These are phyloP conservation scores for Sclerotinia borealis DNA, from an alignment of 2,329 filamentous ascomycete genomes.

Conservation along the genomic window DNA sequence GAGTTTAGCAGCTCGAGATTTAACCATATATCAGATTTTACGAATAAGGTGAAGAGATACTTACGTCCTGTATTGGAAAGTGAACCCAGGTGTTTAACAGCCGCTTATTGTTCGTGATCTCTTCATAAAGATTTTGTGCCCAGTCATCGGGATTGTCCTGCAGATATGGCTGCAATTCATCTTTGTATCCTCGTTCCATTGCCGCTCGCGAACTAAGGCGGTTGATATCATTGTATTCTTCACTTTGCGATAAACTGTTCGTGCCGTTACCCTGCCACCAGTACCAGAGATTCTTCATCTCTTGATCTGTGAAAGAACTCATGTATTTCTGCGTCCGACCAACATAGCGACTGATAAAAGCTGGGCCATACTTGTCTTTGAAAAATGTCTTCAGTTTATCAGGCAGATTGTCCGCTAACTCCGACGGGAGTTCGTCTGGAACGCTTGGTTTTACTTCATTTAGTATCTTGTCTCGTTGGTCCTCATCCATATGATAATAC, in stretches of 20 bases:
- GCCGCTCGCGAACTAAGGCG: neutral
- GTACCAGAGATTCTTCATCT: neutral
- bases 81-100: neutral
- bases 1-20: neutral
- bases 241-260: neutral
- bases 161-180: neutral
- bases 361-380: neutral
- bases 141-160: neutral
- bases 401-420: neutral
- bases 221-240: neutral
- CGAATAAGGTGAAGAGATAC: neutral
- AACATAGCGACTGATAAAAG: neutral
- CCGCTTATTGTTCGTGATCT: neutral
- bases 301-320: neutral
- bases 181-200: neutral
- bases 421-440: neutral
- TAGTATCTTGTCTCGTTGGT: neutral
- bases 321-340: neutral
- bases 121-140: neutral
- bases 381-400: neutral
- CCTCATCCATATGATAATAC: neutral
- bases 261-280: neutral
- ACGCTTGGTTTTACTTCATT: neutral
- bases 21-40: neutral
- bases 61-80: neutral